phyloP scores from a whole-genome alignment of 208 protist genomes.

The Trypanosoma vivax region DNA sequence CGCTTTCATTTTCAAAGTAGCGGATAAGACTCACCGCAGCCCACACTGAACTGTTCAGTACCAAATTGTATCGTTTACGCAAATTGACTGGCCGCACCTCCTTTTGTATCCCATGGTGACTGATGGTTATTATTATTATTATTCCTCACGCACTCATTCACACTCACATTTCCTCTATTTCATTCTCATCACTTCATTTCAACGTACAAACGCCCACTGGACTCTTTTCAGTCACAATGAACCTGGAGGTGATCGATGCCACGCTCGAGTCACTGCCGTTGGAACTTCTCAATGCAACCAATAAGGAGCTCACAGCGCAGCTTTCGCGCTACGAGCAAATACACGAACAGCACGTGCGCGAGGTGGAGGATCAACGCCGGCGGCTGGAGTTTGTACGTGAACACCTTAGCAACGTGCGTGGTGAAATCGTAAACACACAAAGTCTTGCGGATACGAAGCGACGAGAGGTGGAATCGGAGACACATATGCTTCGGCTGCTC shows the following conservation, averaged over 20 bases:
- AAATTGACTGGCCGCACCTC: too few relatives aligned
- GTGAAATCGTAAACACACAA: constrained; percentile 88
- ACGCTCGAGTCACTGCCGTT: constrained; percentile 76
- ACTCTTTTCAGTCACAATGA: constrained; percentile 20
- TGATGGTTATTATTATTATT: too few relatives aligned
- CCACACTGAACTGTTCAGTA: too few relatives aligned
- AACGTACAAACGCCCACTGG: background rate
- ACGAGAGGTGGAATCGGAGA: constrained; percentile 89
- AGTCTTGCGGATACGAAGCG: constrained; percentile 79
- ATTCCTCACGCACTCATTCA: too few relatives aligned
- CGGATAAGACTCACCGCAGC: too few relatives aligned
- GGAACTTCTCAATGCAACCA: constrained; percentile 77
- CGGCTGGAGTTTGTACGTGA: constrained; percentile 86
- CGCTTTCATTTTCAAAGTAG: too few relatives aligned
- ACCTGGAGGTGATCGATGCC: constrained; percentile 69
- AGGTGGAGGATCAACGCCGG: constrained; percentile 73
- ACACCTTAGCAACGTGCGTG: constrained; percentile 87
- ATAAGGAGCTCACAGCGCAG: constrained; percentile 81
- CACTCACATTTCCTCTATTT: background rate
- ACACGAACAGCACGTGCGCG: constrained; percentile 36
- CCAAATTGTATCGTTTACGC: too few relatives aligned
- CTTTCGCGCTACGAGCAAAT: constrained; percentile 64
- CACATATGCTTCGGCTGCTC: constrained; percentile 84
- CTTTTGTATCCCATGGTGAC: too few relatives aligned
- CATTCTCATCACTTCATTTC: background rate